Percentiles rank a stretch among this genome's conserved stretches.
phyloP scores from a whole-genome alignment of 352 stramenopile species.

The Pythium chondricola region DNA sequence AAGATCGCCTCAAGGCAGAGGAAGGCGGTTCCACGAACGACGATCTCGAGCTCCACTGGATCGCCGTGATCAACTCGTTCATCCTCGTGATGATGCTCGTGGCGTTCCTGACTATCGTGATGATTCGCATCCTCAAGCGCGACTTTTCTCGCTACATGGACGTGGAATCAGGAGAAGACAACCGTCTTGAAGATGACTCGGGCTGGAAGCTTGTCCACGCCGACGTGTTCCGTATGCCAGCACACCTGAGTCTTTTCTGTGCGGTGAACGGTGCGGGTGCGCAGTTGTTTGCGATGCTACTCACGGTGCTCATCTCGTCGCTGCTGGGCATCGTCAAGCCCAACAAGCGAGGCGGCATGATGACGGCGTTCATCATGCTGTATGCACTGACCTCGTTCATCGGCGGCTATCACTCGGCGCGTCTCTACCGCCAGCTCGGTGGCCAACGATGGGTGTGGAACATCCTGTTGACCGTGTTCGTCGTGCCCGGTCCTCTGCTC shows the following conservation, averaged over 20 bases:
- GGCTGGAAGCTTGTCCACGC: slow-evolving; percentile 98
- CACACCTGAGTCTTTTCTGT: slow-evolving; percentile 88
- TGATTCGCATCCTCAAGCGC: slow-evolving; percentile 96
- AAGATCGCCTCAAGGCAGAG: slow-evolving; percentile 87
- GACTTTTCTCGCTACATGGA: slow-evolving; percentile 98
- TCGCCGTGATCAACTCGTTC: slow-evolving; percentile 98
- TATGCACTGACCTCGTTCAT: slow-evolving; percentile 93
- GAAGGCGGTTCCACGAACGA: slow-evolving; percentile 25
- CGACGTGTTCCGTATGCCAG: slow-evolving; percentile 95
- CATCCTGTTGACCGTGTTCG: slow-evolving; percentile 85
- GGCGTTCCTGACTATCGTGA: slow-evolving; percentile 94
- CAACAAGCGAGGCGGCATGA: slow-evolving; percentile 89
- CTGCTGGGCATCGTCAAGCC: slow-evolving; percentile 90
- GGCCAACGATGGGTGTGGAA: slow-evolving; percentile 95
- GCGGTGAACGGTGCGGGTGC: slow-evolving; percentile 90
- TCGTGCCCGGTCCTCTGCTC: slow-evolving; percentile 91
- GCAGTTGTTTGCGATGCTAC: slow-evolving; percentile 92
- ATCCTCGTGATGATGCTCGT: slow-evolving; percentile 97
- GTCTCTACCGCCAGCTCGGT: slow-evolving; percentile 93
- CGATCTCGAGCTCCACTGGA: slow-evolving; percentile 94
- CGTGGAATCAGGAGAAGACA: slow-evolving; percentile 84
- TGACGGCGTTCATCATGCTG: slow-evolving; percentile 91
- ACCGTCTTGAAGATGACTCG: slow-evolving; percentile 90
- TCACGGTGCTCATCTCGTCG: slow-evolving; percentile 89
- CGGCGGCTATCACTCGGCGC: slow-evolving; percentile 89